Percentiles rank a stretch among this genome's conserved stretches.
Evolutionary conservation across 331 rosid species (phyloP).

Genomic region (Pyrus hybrid): DNA sequence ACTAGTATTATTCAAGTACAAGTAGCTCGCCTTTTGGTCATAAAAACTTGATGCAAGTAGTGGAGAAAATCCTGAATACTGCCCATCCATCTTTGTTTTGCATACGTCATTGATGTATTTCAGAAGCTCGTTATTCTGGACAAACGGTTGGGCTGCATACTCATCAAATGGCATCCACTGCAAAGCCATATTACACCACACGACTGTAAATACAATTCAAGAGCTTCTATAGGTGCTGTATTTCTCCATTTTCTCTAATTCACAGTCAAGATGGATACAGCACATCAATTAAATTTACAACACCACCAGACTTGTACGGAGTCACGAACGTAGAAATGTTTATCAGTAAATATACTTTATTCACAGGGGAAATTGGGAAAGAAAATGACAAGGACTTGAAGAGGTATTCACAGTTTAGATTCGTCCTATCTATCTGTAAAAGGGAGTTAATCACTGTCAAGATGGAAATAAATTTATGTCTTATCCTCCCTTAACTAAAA

Average conservation of each 20-base stretch:
- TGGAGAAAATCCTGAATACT: constrained; percentile 56
- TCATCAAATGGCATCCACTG: constrained; percentile 90
- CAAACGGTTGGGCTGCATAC: constrained; percentile 47
- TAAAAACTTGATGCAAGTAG: constrained; percentile 22
- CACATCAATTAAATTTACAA: background rate
- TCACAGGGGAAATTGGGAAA: background rate
- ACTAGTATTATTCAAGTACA: constrained; percentile 36
- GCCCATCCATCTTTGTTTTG: constrained; percentile 40
- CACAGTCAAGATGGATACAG: background rate
- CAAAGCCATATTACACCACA: constrained; percentile 8
- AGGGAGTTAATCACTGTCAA: no score
- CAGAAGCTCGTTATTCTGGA: constrained; percentile 36
- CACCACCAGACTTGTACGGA: background rate
- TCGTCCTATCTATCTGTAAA: background rate
- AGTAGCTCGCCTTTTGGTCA: constrained; percentile 10
- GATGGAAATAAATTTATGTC: no score
- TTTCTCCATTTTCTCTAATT: background rate
- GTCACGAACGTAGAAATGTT: background rate
- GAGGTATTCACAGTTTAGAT: background rate
- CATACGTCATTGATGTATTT: constrained; percentile 32
- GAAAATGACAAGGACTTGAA: background rate
- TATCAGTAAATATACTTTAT: background rate
- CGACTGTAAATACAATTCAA: background rate
- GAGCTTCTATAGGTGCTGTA: background rate
- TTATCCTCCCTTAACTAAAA: background rate